A percentile compares a stretch with the other conserved stretches of the same genome.
These are phyloP conservation scores for Lecanosticta acicola DNA, from an alignment of 2,329 filamentous ascomycete species.

Conservation along the genomic window DNA sequence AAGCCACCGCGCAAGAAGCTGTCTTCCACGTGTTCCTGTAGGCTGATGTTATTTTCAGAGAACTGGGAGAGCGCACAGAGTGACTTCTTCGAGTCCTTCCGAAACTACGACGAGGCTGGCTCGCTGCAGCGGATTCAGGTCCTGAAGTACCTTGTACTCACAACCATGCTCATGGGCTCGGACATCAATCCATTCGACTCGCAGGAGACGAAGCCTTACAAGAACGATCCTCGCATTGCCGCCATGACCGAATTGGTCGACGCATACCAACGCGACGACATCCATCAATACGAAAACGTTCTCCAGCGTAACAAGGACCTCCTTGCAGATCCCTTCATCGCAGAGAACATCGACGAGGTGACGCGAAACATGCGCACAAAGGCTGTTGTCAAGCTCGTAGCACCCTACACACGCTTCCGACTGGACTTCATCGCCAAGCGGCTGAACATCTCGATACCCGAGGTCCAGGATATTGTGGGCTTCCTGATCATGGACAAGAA, in stretches of 20 bases:
- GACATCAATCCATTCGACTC: conserved; percentile 99
- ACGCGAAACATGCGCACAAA: conserved; percentile 98
- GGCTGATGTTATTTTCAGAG: conserved; percentile 48
- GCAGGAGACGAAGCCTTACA: conserved; percentile 97
- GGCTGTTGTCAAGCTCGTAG: conserved; percentile 85
- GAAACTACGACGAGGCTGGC: conserved; percentile 97
- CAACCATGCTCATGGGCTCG: conserved; percentile 97
- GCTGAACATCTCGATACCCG: conserved; percentile 74
- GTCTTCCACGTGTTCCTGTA: conserved; percentile 9
- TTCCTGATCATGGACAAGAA: conserved; percentile 89
- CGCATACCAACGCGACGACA: conserved; percentile 91
- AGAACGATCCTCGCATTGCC: conserved; percentile 86
- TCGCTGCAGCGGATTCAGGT: conserved; percentile 95
- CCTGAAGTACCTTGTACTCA: conserved; percentile 90
- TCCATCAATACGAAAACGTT: conserved; percentile 83
- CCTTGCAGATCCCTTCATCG: conserved; percentile 87
- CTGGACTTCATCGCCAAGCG: conserved; percentile 81
- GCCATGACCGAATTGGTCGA: conserved; percentile 98
- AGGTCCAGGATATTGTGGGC: conserved; percentile 93
- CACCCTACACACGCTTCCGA: conserved; percentile 89
- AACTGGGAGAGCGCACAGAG: conserved; percentile 97
- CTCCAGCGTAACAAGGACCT: conserved; percentile 84
- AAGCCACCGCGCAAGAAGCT: conserved; percentile 29
- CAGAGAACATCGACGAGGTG: conserved; percentile 98
- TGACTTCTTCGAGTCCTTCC: conserved; percentile 98